phyloP scores from a whole-genome alignment of 2,329 filamentous ascomycete genomes.

The Calonectria leucothoes region DNA sequence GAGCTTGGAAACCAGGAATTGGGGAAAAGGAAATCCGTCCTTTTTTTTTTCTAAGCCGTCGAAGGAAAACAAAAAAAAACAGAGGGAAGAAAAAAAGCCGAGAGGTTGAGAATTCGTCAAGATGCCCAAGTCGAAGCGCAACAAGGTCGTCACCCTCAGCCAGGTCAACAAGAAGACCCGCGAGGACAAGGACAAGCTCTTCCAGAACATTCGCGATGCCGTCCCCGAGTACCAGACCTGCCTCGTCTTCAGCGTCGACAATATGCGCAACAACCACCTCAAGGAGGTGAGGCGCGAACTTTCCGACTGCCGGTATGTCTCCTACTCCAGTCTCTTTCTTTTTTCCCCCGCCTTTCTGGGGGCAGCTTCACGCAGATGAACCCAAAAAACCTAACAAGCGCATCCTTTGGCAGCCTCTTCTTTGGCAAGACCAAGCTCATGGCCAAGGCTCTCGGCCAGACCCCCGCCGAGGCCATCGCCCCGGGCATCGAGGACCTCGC shows the following conservation, averaged over 20 bases:
- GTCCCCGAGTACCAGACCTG: conserved; percentile 89
- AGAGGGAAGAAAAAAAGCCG: not conserved
- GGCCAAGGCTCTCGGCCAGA: conserved; percentile 89
- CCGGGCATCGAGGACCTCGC: conserved; percentile 79
- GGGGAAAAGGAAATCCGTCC: not conserved
- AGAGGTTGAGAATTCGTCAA: conserved; percentile 42
- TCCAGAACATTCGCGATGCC: conserved; percentile 86
- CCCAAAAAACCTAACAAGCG: conserved; percentile 9
- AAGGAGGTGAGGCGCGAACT: conserved; percentile 91
- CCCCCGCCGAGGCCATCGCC: conserved; percentile 81
- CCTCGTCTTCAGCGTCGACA: conserved; percentile 93
- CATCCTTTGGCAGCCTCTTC: conserved; percentile 75
- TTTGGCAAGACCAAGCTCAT: conserved; percentile 99
- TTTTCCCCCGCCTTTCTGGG: not conserved
- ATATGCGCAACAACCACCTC: conserved; percentile 97
- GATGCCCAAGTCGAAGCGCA: conserved; percentile 98
- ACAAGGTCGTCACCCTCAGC: conserved; percentile 88
- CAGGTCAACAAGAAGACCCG: conserved; percentile 92
- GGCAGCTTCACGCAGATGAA: not conserved
- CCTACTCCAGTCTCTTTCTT: not conserved
- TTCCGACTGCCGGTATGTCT: conserved; percentile 80
- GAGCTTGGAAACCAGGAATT: not conserved
- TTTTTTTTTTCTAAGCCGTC: not conserved
- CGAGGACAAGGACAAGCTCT: conserved; percentile 91
- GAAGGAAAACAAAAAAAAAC: not conserved